Conservation (phyloP, 2,329 filamentous ascomycete species). For the Paecilomyces formosus region DNA sequence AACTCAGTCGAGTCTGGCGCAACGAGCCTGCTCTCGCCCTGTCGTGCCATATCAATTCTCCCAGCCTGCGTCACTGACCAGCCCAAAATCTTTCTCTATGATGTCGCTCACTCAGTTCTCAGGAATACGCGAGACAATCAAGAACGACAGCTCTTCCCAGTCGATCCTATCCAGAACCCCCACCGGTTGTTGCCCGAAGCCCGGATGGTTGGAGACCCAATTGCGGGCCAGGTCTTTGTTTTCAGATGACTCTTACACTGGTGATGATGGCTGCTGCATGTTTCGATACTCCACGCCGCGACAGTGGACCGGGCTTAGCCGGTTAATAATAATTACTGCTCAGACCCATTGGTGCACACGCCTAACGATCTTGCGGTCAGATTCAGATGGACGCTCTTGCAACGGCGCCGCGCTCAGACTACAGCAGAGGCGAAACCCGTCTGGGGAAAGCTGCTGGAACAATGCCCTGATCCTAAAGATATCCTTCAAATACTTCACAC, state of each 20-base stretch:
- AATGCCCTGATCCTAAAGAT: not conserved
- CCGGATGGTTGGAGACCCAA: not conserved
- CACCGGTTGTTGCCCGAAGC: not conserved
- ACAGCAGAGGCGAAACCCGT: not conserved
- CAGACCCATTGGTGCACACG: conserved; percentile 4
- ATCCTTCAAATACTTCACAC: not conserved
- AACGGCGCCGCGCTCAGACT: not conserved
- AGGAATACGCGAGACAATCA: not conserved
- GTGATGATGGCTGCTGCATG: not conserved
- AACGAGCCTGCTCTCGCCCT: not conserved
- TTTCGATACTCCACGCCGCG: not conserved
- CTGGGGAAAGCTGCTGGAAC: not conserved
- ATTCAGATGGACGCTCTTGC: not conserved
- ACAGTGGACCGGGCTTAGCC: conserved; percentile 4
- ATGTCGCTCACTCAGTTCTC: not conserved
- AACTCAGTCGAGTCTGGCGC: not conserved
- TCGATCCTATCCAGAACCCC: not conserved
- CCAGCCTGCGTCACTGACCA: not conserved
- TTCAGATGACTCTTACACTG: not conserved
- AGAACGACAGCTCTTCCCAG: not conserved
- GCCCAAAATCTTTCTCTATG: not conserved
- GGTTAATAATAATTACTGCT: not conserved
- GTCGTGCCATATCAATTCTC: not conserved
- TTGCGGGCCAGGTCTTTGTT: not conserved
- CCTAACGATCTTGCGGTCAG: conserved; percentile 8